These are phyloP conservation scores for Pythium monospermum DNA, from an alignment of 352 stramenopile genomes.

Conservation along the genomic window DNA sequence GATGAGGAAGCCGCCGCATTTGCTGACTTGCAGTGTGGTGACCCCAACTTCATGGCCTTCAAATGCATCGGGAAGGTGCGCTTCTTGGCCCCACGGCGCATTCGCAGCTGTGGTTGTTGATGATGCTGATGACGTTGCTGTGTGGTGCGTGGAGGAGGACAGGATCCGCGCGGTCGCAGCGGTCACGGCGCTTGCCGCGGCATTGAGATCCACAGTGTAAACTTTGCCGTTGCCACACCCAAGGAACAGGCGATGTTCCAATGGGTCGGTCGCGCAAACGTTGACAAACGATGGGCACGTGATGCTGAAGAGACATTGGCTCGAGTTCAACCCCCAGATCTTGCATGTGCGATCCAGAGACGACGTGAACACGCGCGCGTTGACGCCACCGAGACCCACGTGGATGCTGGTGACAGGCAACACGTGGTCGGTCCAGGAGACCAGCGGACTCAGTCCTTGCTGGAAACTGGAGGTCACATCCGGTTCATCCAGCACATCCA, in stretches of 20 bases:
- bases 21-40: conserved; percentile 49
- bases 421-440: conserved; percentile 78
- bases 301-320: conserved; percentile 56
- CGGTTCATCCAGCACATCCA: conserved; percentile 62
- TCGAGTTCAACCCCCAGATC: conserved; percentile 56
- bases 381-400: conserved; percentile 57
- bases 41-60: conserved; percentile 61
- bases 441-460: conserved; percentile 42
- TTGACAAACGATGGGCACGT: conserved; percentile 73
- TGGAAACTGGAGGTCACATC: conserved; percentile 53
- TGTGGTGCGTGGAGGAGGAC: conserved; percentile 19
- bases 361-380: conserved; percentile 68
- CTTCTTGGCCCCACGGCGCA: conserved; percentile 39
- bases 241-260: conserved; percentile 70
- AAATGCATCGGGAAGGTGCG: conserved; percentile 48
- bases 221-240: conserved; percentile 66
- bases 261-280: conserved; percentile 43
- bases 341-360: conserved; percentile 77
- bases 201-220: conserved; percentile 65
- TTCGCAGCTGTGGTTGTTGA: too few relatives aligned
- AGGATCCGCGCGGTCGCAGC: conserved; percentile 48
- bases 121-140: conserved; percentile 10
- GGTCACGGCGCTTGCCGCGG: conserved; percentile 45
- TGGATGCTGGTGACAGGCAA: conserved; percentile 69
- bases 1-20: conserved; percentile 50